Evolutionary conservation across 106 monocot species (phyloP).

Genomic region (Acorus calamus): DNA sequence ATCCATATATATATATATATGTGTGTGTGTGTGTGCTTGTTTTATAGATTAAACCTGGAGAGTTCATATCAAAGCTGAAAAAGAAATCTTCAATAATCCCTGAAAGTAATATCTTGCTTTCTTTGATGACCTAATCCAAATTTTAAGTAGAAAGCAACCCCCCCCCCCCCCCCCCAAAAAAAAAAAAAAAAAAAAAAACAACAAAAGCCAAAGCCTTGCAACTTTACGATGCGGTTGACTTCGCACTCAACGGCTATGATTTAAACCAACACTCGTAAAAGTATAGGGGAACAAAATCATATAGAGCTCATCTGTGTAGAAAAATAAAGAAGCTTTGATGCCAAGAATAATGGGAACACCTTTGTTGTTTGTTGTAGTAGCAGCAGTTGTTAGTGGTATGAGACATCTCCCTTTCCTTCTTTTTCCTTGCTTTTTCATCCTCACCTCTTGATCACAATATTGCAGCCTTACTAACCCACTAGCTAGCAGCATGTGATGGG

Average conservation of each 20-base stretch:
- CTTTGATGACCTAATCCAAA: too few relatives aligned
- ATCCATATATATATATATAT: too few relatives aligned
- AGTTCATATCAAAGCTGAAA: too few relatives aligned
- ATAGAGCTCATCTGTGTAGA: too few relatives aligned
- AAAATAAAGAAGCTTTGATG: slow-evolving; percentile 17
- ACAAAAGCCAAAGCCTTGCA: neutral
- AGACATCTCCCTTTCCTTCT: neutral
- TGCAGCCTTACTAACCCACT: slow-evolving; percentile 13
- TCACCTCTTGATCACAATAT: too few relatives aligned
- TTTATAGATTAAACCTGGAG: too few relatives aligned
- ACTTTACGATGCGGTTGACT: slow-evolving; percentile 43
- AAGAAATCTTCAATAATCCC: too few relatives aligned
- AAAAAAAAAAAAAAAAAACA: slow-evolving; percentile 10
- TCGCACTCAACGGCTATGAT: slow-evolving; percentile 37
- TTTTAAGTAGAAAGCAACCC: too few relatives aligned
- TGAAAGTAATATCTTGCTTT: too few relatives aligned
- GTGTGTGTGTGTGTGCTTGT: too few relatives aligned
- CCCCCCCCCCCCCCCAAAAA: neutral
- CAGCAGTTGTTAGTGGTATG: neutral
- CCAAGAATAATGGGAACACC: slow-evolving; percentile 31
- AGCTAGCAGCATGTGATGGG: slow-evolving; percentile 1
- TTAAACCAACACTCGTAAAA: slow-evolving; percentile 10
- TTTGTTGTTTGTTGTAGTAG: slow-evolving; percentile 5
- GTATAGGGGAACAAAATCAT: slow-evolving; percentile 30
- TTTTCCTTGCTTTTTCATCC: neutral